Evolutionary conservation across 495 filamentous ascomycete species (phyloP).

Genomic region (Hypoxylon cercidicola): DNA sequence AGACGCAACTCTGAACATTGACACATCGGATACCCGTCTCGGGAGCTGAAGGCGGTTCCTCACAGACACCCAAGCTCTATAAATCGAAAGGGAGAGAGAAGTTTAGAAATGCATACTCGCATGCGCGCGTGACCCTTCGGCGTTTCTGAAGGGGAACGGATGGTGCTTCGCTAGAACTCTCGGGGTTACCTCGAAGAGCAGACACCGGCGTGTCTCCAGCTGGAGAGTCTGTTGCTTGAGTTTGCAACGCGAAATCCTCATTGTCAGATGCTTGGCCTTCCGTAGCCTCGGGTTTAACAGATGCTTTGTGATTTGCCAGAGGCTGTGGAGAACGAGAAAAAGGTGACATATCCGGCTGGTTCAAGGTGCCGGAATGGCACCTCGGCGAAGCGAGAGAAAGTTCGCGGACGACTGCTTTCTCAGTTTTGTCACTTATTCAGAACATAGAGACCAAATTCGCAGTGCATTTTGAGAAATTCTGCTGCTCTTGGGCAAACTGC

Average conservation of each 20-base stretch:
- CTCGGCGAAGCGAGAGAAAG: constrained; percentile 22
- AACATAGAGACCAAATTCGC: constrained; percentile 21
- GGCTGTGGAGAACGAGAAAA: constrained; percentile 45
- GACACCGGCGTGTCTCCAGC: constrained; percentile 35
- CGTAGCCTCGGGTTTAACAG: constrained; percentile 36
- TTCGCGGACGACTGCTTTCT: constrained; percentile 29
- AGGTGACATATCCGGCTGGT: constrained; percentile 43
- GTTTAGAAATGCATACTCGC: constrained; percentile 63
- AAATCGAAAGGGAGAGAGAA: constrained; percentile 10
- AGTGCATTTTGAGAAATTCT: constrained; percentile 29
- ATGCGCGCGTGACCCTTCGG: constrained; percentile 87
- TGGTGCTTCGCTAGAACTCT: constrained; percentile 45
- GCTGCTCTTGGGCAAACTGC: constrained; percentile 15
- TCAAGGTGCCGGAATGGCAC: constrained; percentile 24
- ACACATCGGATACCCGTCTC: not conserved
- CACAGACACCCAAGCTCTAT: not conserved
- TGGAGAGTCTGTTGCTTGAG: constrained; percentile 32
- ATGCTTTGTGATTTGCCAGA: constrained; percentile 37
- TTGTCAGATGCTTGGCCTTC: constrained; percentile 32
- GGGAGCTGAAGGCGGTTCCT: not conserved
- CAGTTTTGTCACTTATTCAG: constrained; percentile 30
- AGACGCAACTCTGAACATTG: not conserved
- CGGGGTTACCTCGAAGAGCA: constrained; percentile 29
- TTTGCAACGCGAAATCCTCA: constrained; percentile 29
- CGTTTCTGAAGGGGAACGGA: constrained; percentile 81